These are phyloP conservation scores for Pseudogymnoascus sp. DNA, from an alignment of 2,329 filamentous ascomycete species.

Conservation along the genomic window DNA sequence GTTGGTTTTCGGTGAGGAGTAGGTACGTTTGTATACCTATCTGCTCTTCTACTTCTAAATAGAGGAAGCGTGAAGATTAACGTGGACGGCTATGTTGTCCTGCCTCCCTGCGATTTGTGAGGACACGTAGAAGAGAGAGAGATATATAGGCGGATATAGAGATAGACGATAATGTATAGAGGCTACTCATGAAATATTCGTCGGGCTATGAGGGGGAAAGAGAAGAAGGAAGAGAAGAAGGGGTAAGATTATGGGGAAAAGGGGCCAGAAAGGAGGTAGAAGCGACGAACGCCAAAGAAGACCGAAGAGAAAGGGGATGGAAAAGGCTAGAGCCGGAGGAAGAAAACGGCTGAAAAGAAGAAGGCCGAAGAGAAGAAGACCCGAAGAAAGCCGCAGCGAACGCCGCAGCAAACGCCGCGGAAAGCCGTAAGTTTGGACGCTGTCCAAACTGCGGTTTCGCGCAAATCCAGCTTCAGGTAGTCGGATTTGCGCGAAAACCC, in stretches of 20 bases:
- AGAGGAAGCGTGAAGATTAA: not conserved
- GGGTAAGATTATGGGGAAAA: too few relatives aligned
- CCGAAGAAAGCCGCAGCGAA: not conserved
- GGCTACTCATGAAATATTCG: not conserved
- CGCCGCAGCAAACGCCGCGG: not conserved
- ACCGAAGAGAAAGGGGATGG: too few relatives aligned
- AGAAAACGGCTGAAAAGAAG: not conserved
- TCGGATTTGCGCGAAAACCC: not conserved
- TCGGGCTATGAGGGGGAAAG: not conserved
- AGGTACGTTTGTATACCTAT: not conserved
- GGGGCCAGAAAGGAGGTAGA: not conserved
- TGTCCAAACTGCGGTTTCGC: not conserved
- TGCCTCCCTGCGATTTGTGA: not conserved
- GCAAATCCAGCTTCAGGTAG: not conserved
- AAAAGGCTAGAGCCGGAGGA: not conserved
- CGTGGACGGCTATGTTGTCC: not conserved
- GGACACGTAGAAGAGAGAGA: not conserved
- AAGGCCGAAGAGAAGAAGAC: not conserved
- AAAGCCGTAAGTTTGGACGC: not conserved
- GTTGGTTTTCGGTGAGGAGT: not conserved
- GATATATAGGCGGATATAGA: not conserved
- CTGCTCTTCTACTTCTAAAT: not conserved
- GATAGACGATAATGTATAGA: not conserved
- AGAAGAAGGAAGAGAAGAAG: not conserved
- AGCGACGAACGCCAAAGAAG: not conserved